phyloP scores from a whole-genome alignment of 2,329 filamentous ascomycete genomes.

The Drechslerella dactyloides region DNA sequence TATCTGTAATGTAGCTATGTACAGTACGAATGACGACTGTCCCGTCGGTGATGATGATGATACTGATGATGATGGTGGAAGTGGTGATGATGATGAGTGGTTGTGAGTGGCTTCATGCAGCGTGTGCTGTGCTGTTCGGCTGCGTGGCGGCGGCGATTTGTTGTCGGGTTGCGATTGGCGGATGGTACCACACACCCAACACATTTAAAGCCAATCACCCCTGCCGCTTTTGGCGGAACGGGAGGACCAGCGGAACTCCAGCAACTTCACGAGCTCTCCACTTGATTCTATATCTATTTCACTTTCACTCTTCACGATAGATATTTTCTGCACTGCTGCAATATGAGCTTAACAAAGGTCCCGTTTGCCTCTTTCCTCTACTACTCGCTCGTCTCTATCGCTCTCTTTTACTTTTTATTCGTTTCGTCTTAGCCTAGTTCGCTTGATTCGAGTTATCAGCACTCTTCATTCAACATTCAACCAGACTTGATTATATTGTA shows the following conservation, averaged over 20 bases:
- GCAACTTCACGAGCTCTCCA: no score
- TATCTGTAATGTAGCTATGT: no score
- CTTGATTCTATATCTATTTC: not conserved
- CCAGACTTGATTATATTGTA: no score
- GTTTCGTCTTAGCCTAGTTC: slow-evolving; percentile 23
- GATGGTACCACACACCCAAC: slow-evolving; percentile 39
- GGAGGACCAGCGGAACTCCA: no score
- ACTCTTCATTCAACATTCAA: no score
- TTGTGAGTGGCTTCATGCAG: slow-evolving; percentile 8
- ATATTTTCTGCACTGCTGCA: not conserved
- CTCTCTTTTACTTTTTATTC: slow-evolving; percentile 49
- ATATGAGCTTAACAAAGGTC: slow-evolving; percentile 40
- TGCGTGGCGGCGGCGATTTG: slow-evolving; percentile 28
- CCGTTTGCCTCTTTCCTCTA: slow-evolving; percentile 41
- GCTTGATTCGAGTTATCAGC: no score
- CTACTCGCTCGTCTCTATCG: slow-evolving; percentile 41
- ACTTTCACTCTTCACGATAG: not conserved
- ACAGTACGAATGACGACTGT: no score
- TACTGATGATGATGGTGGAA: not conserved
- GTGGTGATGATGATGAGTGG: not conserved
- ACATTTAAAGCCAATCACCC: slow-evolving; percentile 15
- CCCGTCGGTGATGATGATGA: no score
- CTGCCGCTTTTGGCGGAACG: no score
- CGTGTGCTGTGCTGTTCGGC: slow-evolving; percentile 2
- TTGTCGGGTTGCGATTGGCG: slow-evolving; percentile 44